Evolutionary conservation across 768 basidiomycete genomes (phyloP), one percentile per base, ranked within the genome.

Genomic region (Boletellus emodensis): DNA sequence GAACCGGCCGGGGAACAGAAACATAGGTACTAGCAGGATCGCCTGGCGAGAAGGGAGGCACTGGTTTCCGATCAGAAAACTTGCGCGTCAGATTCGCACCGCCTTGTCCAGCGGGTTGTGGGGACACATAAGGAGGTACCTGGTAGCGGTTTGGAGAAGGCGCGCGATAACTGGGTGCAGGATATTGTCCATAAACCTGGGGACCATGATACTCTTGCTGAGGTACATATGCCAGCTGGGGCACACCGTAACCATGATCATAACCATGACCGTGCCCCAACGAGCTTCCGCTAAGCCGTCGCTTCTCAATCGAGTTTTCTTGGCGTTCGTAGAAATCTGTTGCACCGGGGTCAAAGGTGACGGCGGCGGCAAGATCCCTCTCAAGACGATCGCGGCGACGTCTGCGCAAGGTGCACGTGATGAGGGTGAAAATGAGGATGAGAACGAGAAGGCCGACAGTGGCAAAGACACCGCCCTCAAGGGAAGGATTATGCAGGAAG

Each of bases 401-500:
- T 47, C 76, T 73, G 42, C 85, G 79, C 40, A 85, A 42, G 12
- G 69, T 64, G 59, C 75, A 76, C 0, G 79, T 80, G 12, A 70
- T 62, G 18, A 75, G 17, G 30, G 71, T 47, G 49, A 82, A 61
- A 48, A 85, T 37, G 47, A 81, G 40, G 40, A 77, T 53, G 39
- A 84, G 72, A 2, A 58, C 76, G 28, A 75, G 55, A 35, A 84
- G 44, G 13, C 79, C 83, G 36, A 73, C 71, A 17, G 82, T 44
- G 28, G 74, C 67, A 51, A 88, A 84, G 14, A 87, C 75, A 9
- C 78, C 66, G 7, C 80, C 80, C 37, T 79, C 76, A n/a, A 83
- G 71, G n/a, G 77, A 71, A 65, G 81, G 85, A 66, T 88, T 84
- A 51, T 81, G 66, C 34, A 88, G 61, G 68, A 90, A 89, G 11